These are phyloP conservation scores for Magnaporthiopsis rhizophila DNA, from an alignment of 2,329 filamentous ascomycete genomes.

Conservation along the genomic window DNA sequence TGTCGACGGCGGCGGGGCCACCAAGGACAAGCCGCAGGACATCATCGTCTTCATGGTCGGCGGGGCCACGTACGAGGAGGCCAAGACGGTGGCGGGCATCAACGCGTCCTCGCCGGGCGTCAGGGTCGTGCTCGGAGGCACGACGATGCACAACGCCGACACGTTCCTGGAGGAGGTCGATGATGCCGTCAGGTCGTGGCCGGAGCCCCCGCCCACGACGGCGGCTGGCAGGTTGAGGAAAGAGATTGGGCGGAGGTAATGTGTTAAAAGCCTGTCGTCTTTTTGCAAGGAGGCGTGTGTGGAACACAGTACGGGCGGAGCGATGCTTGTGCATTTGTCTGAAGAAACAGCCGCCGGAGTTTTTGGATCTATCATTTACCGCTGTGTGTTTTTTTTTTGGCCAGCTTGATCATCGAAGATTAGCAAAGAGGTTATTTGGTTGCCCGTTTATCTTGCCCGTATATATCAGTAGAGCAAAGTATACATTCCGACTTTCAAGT, in stretches of 20 bases:
- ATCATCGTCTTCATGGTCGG: constrained; percentile 92
- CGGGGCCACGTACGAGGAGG: constrained; percentile 92
- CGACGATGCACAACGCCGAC: constrained; percentile 76
- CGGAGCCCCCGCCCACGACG: constrained; percentile 46
- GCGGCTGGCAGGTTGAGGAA: constrained; percentile 23
- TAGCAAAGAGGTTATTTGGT: too few species aligned
- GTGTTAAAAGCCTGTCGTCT: neutral
- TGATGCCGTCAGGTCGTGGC: constrained; percentile 81
- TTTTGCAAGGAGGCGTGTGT: neutral
- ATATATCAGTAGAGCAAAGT: too few species aligned
- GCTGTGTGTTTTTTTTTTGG: neutral
- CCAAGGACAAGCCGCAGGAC: constrained; percentile 92
- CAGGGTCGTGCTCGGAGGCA: constrained; percentile 82
- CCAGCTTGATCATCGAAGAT: too few species aligned
- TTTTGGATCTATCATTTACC: neutral
- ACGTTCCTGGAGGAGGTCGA: constrained; percentile 89
- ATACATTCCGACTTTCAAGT: too few species aligned
- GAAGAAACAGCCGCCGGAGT: neutral
- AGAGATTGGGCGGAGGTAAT: constrained; percentile 19
- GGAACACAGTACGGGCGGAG: neutral
- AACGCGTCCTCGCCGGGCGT: constrained; percentile 87
- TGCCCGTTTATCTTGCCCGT: too few species aligned
- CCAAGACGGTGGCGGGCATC: constrained; percentile 89
- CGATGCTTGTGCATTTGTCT: neutral
- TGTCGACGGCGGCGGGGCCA: constrained; percentile 78